These are phyloP conservation scores for Stemphylium vesicarium DNA, from an alignment of 2,329 filamentous ascomycete genomes.

Conservation along the genomic window DNA sequence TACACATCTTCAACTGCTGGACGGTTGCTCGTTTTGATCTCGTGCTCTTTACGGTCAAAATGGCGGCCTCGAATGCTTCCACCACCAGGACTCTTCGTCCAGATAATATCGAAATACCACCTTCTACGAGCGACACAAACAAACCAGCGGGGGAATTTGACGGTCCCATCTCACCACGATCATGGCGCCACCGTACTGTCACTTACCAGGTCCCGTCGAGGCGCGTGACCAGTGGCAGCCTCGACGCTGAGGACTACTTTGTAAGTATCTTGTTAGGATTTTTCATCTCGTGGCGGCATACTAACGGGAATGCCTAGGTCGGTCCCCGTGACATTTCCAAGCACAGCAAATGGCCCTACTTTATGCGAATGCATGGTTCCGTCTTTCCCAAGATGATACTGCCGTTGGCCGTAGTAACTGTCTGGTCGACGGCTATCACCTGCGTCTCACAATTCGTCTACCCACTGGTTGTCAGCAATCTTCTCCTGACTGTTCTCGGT, in stretches of 20 bases:
- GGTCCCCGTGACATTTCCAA: conserved; percentile 73
- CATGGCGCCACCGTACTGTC: conserved; percentile 38
- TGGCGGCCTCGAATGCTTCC: conserved; percentile 38
- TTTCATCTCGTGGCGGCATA: background rate
- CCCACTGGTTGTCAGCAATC: conserved; percentile 64
- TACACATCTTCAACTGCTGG: conserved; percentile 36
- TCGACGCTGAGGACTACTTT: conserved; percentile 66
- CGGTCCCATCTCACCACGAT: conserved; percentile 39
- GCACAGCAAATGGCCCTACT: conserved; percentile 78
- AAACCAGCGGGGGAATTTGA: conserved; percentile 19
- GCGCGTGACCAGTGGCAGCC: conserved; percentile 36
- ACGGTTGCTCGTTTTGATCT: conserved; percentile 29
- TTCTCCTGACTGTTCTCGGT: conserved; percentile 77
- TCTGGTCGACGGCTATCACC: conserved; percentile 72
- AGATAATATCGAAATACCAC: conserved; percentile 40
- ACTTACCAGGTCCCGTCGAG: conserved; percentile 39
- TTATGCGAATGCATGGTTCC: conserved; percentile 77
- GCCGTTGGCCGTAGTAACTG: conserved; percentile 66
- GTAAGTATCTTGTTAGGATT: conserved; percentile 48
- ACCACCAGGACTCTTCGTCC: conserved; percentile 41
- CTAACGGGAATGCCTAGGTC: conserved; percentile 29
- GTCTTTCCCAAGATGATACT: conserved; percentile 77
- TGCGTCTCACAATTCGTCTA: conserved; percentile 52
- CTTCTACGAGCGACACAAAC: conserved; percentile 20
- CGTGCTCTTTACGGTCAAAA: conserved; percentile 14